phyloP scores from a whole-genome alignment of 352 stramenopile species.

The Phytophthora pinifolia region DNA sequence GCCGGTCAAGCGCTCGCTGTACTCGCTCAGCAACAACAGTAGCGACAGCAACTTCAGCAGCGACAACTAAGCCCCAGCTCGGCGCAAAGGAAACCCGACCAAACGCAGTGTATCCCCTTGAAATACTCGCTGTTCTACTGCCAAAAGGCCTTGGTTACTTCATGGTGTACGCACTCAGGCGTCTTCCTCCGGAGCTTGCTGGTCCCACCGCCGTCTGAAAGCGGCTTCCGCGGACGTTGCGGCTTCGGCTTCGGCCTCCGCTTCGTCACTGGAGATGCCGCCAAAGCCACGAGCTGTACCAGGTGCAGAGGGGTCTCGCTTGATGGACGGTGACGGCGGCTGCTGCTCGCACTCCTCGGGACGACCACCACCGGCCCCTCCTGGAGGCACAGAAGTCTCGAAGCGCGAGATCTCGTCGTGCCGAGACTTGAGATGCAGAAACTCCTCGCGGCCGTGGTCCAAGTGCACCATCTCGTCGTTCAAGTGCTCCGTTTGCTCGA shows the following conservation, averaged over 20 bases:
- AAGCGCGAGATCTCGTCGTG: constrained; percentile 87
- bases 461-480: constrained; percentile 85
- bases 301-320: constrained; percentile 56
- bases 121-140: constrained; percentile 13
- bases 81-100: constrained; percentile 3
- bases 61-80: constrained; percentile 21
- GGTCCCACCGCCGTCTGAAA: constrained; percentile 15
- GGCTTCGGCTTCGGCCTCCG: neutral
- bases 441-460: constrained; percentile 77
- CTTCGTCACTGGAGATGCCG: neutral
- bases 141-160: constrained; percentile 3
- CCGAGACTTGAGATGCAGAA: constrained; percentile 81
- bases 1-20: constrained; percentile 53
- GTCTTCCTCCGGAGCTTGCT: constrained; percentile 9
- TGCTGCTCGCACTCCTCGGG: constrained; percentile 76
- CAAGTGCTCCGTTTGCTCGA: constrained; percentile 79
- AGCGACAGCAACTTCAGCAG: constrained; percentile 50
- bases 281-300: constrained; percentile 3
- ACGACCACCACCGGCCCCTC: constrained; percentile 14
- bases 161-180: constrained; percentile 4
- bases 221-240: constrained; percentile 8
- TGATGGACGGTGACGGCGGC: constrained; percentile 75
- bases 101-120: constrained; percentile 9
- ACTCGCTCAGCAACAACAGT: constrained; percentile 61
- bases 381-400: constrained; percentile 61